Evolutionary conservation across 345 rosid species (phyloP), one percentile per base, ranked within the genome.

Genomic region (Angophora floribunda): DNA sequence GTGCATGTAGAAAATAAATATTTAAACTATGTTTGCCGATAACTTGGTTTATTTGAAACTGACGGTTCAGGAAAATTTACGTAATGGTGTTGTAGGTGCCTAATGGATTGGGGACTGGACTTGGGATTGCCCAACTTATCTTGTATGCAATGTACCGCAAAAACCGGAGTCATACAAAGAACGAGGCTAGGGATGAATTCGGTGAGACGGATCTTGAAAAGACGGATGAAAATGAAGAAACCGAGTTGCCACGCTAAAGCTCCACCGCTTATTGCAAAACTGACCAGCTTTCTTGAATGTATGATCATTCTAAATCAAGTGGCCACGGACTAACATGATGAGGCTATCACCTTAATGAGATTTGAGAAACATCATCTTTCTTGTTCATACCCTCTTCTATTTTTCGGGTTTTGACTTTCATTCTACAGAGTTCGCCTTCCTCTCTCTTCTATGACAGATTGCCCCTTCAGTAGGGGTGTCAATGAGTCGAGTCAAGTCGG

Each of bases 141-240:
- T 10, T 92, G 36, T 92, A 92, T 90, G 84, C 88, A 87, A 91
- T 90, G 45, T 92, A 92, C 90, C 88, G 90, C 41, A 87, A 92
- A 16, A 70, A 52, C 70, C 65, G 85, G 89, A 88, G 12, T 51
- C 26, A 86, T 52, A 87, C 70, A 52, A 85, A 47, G 28, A 88
- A 45, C 15, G 86, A 24, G 7, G 4, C 9, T 17, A 28, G 52
- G 30, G 89, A 84, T 75, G 50, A 78, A 13, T 85, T 86, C 5
- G 1, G 85, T 12, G 91, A 88, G 89, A 80, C 87, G 87, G 90
- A 87, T 82, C 28, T 51, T 3, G 88, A 51, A 44, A 90, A 90
- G 49, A 22, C 50, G 13, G 45, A 24, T 49, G 16, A 86, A 61
- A 61, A 41, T 32, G 67, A 86, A 86, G 87, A 55, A 17, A 10